Evolutionary conservation across 148 eudicot species (phyloP).

Genomic region (Diospyros kaki): DNA sequence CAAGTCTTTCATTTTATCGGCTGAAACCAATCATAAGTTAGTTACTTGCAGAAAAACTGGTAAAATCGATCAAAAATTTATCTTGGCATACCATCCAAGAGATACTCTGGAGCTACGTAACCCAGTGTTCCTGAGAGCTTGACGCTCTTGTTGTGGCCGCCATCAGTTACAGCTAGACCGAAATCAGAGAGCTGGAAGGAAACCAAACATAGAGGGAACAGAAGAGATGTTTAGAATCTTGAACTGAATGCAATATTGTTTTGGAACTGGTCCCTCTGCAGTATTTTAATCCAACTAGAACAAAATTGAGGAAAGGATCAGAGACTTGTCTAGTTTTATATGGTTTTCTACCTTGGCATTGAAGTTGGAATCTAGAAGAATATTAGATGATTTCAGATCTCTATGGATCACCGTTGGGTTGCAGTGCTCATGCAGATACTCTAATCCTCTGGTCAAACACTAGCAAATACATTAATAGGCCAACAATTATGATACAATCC

Average conservation of each 20-base stretch:
- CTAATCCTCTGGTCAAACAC: conserved; percentile 60
- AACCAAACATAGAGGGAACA: background rate
- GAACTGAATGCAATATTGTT: too few relatives aligned
- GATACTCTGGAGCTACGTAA: conserved; percentile 86
- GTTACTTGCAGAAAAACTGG: background rate
- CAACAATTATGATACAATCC: background rate
- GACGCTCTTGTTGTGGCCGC: conserved; percentile 45
- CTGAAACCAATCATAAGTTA: background rate
- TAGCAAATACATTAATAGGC: conserved; percentile 15
- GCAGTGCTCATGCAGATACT: conserved; percentile 75
- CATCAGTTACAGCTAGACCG: conserved; percentile 57
- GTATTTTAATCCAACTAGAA: background rate
- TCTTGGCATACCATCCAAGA: conserved; percentile 63
- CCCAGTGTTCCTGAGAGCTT: conserved; percentile 64
- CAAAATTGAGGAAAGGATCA: background rate
- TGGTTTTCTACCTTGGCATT: conserved; percentile 59
- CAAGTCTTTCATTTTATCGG: background rate
- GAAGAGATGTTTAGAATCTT: too few relatives aligned
- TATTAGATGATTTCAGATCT: conserved; percentile 83
- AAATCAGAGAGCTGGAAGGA: conserved; percentile 69
- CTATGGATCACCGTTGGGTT: conserved; percentile 75
- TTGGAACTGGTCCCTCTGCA: background rate
- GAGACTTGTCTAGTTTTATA: conserved; percentile 9
- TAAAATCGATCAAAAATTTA: background rate
- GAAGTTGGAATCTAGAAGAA: conserved; percentile 66